Evolutionary conservation across 768 basidiomycete genomes (phyloP), one percentile per base, ranked within the genome.

Genomic region (Polyporus arcularius): DNA sequence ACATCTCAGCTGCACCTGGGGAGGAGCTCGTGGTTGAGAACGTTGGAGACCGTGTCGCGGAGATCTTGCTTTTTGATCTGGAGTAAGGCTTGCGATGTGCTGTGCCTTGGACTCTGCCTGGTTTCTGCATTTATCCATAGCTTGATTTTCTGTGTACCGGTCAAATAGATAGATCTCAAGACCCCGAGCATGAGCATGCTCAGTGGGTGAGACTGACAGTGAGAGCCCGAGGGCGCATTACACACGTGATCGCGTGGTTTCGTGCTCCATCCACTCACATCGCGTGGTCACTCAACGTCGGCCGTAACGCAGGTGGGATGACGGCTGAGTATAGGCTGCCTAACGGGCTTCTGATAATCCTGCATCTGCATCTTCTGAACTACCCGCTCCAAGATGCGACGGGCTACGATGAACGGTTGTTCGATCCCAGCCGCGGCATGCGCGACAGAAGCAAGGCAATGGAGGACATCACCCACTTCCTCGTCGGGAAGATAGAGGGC

Each of bases 61-160:
- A 96, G 75, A 78, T 94, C 18, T 71, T 96, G 53, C 70, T 95
- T 15, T 96, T 95, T 66, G 92, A 95, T 47, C 56, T 67, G 49
- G 63, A 67, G 53, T 67, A 30, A 46, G 12, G 5, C 46, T 39
- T n/a, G 30, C 32, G n/a, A 16, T n/a, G 16, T 8, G n/a, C 16
- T 2, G 43, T 45, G n/a, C 21, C 16, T 45, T 16, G 14, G 43
- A 30, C 28, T 18, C 16, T 26, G 21, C 21, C 21, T 26, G 21
- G 1, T 26, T 26, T 40, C 18, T 12, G 35, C 1, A 8, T 48
- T 21, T 35, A 35, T 35, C 35, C 35, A 35, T 35, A 35, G 35
- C 35, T 35, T 1, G 3, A 35, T 35, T 35, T 6, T 1, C 3
- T 35, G 35, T 11, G 6, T 35, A 35, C 35, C 21, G 21, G 21